Evolutionary conservation across 352 stramenopile genomes (phyloP).

Genomic region (Sclerospora graminicola): DNA sequence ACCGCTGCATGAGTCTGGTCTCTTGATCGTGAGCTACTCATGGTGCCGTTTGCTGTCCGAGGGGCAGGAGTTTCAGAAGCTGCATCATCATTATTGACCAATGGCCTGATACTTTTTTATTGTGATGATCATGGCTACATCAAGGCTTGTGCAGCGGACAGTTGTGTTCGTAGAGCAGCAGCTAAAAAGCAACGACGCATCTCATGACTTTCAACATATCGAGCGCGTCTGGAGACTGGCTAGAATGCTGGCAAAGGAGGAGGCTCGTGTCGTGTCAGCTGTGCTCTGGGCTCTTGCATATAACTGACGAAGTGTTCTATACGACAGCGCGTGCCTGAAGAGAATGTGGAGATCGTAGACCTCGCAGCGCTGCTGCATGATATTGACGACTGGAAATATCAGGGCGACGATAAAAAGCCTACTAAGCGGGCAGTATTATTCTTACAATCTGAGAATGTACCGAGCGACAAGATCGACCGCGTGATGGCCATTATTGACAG

Average conservation of each 20-base stretch:
- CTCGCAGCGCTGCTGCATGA: slow-evolving; percentile 82
- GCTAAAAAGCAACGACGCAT: slow-evolving; percentile 69
- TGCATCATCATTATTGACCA: background rate
- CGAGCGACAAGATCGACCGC: slow-evolving; percentile 36
- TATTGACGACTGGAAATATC: slow-evolving; percentile 88
- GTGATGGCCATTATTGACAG: slow-evolving; percentile 77
- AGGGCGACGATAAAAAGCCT: slow-evolving; percentile 29
- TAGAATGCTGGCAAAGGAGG: slow-evolving; percentile 55
- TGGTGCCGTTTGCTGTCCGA: too few relatives aligned
- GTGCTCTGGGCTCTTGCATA: background rate
- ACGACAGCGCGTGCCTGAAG: slow-evolving; percentile 37
- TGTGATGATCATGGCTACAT: slow-evolving; percentile 22
- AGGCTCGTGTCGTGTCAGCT: slow-evolving; percentile 28
- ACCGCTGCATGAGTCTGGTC: too few relatives aligned
- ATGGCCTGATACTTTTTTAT: background rate
- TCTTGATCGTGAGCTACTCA: too few relatives aligned
- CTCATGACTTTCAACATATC: slow-evolving; percentile 84
- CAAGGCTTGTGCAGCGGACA: slow-evolving; percentile 52
- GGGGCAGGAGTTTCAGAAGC: background rate
- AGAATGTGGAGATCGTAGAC: slow-evolving; percentile 69
- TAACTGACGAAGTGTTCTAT: background rate
- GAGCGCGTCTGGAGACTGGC: slow-evolving; percentile 80
- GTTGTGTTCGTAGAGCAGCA: slow-evolving; percentile 64
- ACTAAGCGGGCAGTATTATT: slow-evolving; percentile 57
- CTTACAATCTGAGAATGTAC: slow-evolving; percentile 38